Base-by-base conservation (phyloP, 306 rosid genomes). In the Vigna angularis region DNA sequence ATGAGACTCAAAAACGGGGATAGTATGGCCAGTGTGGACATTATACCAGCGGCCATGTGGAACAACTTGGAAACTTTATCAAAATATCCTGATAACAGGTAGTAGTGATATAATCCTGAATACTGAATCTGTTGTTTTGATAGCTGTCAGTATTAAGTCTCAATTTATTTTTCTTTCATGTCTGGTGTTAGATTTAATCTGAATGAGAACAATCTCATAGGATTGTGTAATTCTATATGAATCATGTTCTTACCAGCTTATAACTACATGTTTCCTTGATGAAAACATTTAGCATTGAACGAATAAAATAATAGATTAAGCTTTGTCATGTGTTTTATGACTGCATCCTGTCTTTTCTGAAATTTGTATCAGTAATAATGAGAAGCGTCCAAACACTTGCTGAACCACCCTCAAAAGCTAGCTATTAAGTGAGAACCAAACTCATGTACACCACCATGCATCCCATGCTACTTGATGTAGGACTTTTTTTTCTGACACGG, bases 1-100 rank as follows among this genome's bases (percentile, higher is more conserved):
- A 95, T 95, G 99, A 91, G 89, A 81, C 97, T 95, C 66, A 93
- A 59, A 80, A 77, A 66, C 63, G 94, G 89, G 70, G 99, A 95
- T 87, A 93, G 85, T 85, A 91, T 95, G 93, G 99, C 99, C 15
- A 83, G 98, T 47, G 87, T 91, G 82, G 99, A 93, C 85, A 93
- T 95, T 70, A 87, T 95, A 77, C 97, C 98, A 36, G 96, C 91
- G 47, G 81, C 97, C 14, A 75, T 81, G 91, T 72, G 93, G 91
- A 93, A 90, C 48, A 73, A 88, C 82, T 72, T 87, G 64, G 91
- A 86, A 78, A 77, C 78, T 63, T 66, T 62, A 13, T 73, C 86
- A 30, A 87, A 74, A 73, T 74, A 84, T 82, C 85, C 88, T 67
- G 83, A 36, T 69, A 85, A 61, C 81, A 75, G 45, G 99, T 93